Evolutionary conservation across 2,329 filamentous ascomycete genomes (phyloP).

Genomic region (Colletotrichum costaricense): DNA sequence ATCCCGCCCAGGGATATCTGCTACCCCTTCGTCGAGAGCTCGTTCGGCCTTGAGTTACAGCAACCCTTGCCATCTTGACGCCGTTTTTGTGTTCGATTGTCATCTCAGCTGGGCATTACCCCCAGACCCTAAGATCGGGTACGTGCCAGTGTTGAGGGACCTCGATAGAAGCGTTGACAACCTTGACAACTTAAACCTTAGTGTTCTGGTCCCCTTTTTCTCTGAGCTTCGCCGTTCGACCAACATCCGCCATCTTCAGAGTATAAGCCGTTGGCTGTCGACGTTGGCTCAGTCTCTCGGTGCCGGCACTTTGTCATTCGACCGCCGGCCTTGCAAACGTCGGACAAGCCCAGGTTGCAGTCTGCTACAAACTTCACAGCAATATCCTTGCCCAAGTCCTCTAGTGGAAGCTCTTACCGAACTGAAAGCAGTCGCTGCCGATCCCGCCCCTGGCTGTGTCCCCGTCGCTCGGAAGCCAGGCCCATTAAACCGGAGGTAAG

Average conservation of each 20-base stretch:
- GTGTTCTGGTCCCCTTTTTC: neutral
- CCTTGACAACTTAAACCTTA: neutral
- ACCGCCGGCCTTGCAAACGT: neutral
- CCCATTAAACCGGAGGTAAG: conserved; percentile 14
- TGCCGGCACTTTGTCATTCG: neutral
- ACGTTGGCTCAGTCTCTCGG: neutral
- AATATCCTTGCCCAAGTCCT: conserved; percentile 1
- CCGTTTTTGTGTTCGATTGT: conserved; percentile 16
- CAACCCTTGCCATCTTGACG: conserved; percentile 1
- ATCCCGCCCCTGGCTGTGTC: conserved; percentile 18
- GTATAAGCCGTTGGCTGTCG: neutral
- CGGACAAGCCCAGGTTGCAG: neutral
- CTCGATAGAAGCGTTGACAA: neutral
- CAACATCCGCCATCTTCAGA: neutral
- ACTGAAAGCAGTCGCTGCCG: conserved; percentile 2
- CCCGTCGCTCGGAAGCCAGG: conserved; percentile 3
- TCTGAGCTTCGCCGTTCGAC: neutral
- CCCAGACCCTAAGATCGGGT: neutral
- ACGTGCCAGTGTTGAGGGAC: neutral
- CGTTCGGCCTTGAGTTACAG: neutral
- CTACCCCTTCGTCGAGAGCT: neutral
- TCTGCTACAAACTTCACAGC: neutral
- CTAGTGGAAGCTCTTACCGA: neutral
- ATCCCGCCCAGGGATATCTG: neutral
- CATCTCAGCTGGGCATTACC: conserved; percentile 7